Conservation (phyloP, 257 asterid genomes). For the Pogostemon cablin region DNA sequence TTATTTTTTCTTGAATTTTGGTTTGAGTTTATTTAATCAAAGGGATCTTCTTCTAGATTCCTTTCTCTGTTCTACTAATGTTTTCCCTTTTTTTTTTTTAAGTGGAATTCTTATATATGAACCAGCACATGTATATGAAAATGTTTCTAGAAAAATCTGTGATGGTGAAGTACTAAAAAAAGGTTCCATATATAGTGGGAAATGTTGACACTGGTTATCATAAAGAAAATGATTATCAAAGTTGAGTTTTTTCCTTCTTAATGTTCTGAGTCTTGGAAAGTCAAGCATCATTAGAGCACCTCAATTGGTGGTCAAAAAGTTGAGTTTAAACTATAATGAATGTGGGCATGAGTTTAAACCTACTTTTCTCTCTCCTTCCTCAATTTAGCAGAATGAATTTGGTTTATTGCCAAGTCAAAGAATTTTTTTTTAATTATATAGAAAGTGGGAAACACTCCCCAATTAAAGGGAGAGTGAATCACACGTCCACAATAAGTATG, state of each 20-base stretch:
- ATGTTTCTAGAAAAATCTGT: slow-evolving; percentile 1
- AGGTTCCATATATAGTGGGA: not conserved
- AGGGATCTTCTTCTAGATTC: slow-evolving; percentile 12
- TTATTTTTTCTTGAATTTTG: slow-evolving; percentile 26
- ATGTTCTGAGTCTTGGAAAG: slow-evolving; percentile 12
- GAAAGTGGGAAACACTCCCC: no score
- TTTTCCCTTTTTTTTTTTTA: not conserved
- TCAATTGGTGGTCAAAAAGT: no score
- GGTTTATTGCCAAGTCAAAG: no score
- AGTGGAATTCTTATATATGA: not conserved
- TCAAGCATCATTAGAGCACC: not conserved
- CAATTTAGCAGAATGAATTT: no score
- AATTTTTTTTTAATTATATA: no score
- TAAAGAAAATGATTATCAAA: not conserved
- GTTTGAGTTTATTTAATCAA: slow-evolving; percentile 17
- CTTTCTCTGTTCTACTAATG: not conserved
- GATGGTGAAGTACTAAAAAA: slow-evolving; percentile 7
- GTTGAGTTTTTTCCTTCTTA: slow-evolving; percentile 10
- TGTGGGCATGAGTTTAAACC: no score
- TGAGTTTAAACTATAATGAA: no score
- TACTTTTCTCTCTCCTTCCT: no score
- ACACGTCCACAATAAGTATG: no score
- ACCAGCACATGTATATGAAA: not conserved
- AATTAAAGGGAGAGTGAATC: no score
- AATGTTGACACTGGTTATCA: not conserved